Evolutionary conservation across 2,329 filamentous ascomycete species (phyloP).

Genomic region (Fusarium denticulatum): DNA sequence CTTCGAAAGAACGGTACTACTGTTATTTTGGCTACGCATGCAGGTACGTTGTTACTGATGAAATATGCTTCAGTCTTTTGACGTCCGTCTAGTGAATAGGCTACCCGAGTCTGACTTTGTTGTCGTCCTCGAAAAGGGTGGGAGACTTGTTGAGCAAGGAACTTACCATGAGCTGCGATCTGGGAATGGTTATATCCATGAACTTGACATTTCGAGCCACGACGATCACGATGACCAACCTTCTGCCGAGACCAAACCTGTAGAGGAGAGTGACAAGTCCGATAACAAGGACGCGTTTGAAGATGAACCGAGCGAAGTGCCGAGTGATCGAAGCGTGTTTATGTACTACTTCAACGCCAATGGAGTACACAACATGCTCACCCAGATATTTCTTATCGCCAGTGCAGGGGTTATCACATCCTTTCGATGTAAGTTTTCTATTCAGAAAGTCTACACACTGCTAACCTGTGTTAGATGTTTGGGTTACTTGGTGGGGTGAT

Average conservation of each 20-base stretch:
- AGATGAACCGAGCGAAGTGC: not conserved
- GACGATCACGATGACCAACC: slow-evolving; percentile 11
- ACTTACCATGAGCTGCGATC: slow-evolving; percentile 51
- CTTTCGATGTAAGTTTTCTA: slow-evolving; percentile 39
- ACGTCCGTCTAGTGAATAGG: slow-evolving; percentile 36
- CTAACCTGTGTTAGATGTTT: slow-evolving; percentile 35
- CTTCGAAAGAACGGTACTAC: slow-evolving; percentile 46
- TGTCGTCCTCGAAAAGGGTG: slow-evolving; percentile 53
- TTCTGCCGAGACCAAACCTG: not conserved
- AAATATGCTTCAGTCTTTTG: not conserved
- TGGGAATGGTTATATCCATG: slow-evolving; percentile 50
- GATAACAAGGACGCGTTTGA: not conserved
- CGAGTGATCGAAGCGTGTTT: slow-evolving; percentile 43
- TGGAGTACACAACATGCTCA: slow-evolving; percentile 26
- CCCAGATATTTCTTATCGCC: slow-evolving; percentile 27
- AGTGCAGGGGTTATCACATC: slow-evolving; percentile 30
- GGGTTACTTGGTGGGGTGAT: slow-evolving; percentile 48
- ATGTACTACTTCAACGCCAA: slow-evolving; percentile 45
- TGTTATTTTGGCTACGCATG: slow-evolving; percentile 49
- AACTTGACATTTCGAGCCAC: slow-evolving; percentile 47
- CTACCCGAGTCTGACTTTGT: slow-evolving; percentile 56
- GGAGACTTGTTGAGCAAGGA: slow-evolving; percentile 54
- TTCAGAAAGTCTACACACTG: not conserved
- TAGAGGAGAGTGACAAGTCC: not conserved
- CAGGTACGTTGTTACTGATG: slow-evolving; percentile 28